These are phyloP conservation scores for Mycosphaerella arachidis DNA, from an alignment of 2,329 filamentous ascomycete genomes.

Conservation along the genomic window DNA sequence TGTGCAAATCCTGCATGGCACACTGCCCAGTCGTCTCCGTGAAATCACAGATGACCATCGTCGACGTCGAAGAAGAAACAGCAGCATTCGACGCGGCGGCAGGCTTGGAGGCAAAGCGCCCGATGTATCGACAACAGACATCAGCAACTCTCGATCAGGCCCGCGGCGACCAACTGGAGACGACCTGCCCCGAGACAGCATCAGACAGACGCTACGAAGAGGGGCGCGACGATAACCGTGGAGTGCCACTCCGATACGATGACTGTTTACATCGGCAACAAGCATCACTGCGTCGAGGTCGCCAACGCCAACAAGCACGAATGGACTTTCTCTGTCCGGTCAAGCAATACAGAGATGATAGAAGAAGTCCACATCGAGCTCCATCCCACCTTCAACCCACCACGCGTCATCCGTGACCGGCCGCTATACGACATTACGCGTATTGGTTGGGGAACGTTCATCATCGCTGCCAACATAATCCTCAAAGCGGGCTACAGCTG, in stretches of 20 bases:
- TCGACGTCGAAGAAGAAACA: conserved; percentile 36
- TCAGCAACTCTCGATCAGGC: conserved; percentile 31
- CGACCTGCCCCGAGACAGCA: conserved; percentile 33
- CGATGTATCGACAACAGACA: conserved; percentile 44
- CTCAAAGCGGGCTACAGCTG: conserved; percentile 43
- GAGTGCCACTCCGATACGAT: conserved; percentile 35
- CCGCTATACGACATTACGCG: conserved; percentile 40
- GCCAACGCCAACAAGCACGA: conserved; percentile 37
- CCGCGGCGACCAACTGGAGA: conserved; percentile 28
- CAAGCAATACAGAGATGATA: conserved; percentile 42
- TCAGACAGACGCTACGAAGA: conserved; percentile 22
- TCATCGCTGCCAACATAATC: conserved; percentile 37
- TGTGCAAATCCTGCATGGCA: conserved; percentile 45
- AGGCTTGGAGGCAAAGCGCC: conserved; percentile 40
- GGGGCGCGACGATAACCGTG: conserved; percentile 19
- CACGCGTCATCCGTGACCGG: conserved; percentile 31
- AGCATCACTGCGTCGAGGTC: conserved; percentile 27
- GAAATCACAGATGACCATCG: conserved; percentile 36
- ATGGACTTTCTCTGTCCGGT: conserved; percentile 46
- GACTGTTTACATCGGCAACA: conserved; percentile 44
- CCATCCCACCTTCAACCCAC: conserved; percentile 43
- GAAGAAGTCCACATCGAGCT: conserved; percentile 40
- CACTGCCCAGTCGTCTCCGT: conserved; percentile 44
- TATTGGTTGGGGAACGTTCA: conserved; percentile 43
- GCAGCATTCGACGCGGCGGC: conserved; percentile 27